Evolutionary conservation across 306 rosid genomes (phyloP).

Genomic region (Cicer judaicum): DNA sequence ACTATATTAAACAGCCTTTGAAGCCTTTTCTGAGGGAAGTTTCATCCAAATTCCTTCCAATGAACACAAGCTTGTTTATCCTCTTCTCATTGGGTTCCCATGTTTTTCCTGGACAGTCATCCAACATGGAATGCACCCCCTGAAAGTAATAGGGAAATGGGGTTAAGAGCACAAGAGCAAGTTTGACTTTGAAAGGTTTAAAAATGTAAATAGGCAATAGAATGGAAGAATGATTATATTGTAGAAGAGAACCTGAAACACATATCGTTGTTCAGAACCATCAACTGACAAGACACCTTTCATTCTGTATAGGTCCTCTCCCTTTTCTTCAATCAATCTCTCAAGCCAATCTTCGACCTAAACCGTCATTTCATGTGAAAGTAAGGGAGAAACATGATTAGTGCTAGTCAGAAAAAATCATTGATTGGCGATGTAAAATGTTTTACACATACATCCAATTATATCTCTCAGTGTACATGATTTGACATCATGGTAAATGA

Average conservation of each 20-base stretch:
- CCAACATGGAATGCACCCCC: conserved; percentile 93
- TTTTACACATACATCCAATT: not conserved
- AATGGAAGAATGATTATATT: conserved; percentile 33
- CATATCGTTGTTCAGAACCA: conserved; percentile 77
- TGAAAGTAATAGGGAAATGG: conserved; percentile 42
- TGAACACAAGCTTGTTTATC: conserved; percentile 84
- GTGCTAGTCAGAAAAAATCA: not conserved
- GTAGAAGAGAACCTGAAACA: conserved; percentile 68
- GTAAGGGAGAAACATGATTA: conserved; percentile 14
- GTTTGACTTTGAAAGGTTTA: not conserved
- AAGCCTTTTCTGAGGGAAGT: conserved; percentile 80
- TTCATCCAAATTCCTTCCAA: conserved; percentile 90
- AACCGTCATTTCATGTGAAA: conserved; percentile 31
- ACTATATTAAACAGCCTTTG: conserved; percentile 70
- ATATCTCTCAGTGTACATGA: not conserved
- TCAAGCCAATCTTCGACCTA: conserved; percentile 95
- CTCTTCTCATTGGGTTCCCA: conserved; percentile 83
- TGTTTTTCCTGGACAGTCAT: conserved; percentile 78
- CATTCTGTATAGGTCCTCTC: conserved; percentile 94
- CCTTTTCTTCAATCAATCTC: conserved; percentile 85
- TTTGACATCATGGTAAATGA: not conserved
- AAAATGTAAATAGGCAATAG: not conserved
- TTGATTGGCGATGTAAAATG: not conserved
- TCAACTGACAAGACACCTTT: conserved; percentile 80
- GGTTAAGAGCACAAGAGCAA: not conserved